Conservation (phyloP, 345 rosid genomes). For the Cochlearia excelsa region DNA sequence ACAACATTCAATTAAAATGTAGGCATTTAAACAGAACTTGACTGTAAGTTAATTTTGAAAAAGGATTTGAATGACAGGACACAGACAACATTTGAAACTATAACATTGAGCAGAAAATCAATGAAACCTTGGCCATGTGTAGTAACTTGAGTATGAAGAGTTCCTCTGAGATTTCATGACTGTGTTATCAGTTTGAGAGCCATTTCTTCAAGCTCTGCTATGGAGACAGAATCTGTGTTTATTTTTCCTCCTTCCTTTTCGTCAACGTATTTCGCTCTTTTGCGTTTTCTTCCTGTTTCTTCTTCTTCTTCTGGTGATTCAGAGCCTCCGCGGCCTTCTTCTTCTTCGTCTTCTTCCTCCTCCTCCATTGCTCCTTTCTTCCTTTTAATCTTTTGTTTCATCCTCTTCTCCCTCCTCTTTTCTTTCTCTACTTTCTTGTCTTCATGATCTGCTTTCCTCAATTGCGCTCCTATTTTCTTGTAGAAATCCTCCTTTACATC, state of each 20-base stretch:
- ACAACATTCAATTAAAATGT: no score
- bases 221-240: slow-evolving; percentile 48
- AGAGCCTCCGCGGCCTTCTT: slow-evolving; percentile 45
- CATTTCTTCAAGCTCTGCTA: slow-evolving; percentile 79
- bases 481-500: slow-evolving; percentile 57
- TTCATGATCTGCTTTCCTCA: slow-evolving; percentile 70
- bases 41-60: no score
- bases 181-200: slow-evolving; percentile 64
- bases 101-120: no score
- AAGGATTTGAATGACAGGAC: no score
- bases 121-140: no score
- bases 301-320: slow-evolving; percentile 46
- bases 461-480: slow-evolving; percentile 64
- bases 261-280: slow-evolving; percentile 48
- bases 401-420: slow-evolving; percentile 65
- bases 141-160: no score
- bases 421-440: slow-evolving; percentile 72
- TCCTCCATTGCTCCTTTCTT: slow-evolving; percentile 50
- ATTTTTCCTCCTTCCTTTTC: slow-evolving; percentile 20
- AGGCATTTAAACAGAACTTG: no score
- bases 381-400: slow-evolving; percentile 68
- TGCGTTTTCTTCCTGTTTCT: slow-evolving; percentile 44
- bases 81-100: no score
- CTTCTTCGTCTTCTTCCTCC: slow-evolving; percentile 45
- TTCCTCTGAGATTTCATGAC: slow-evolving; percentile 9